Evolutionary conservation across 2,329 filamentous ascomycete genomes (phyloP), one percentile per base, ranked within the genome.

Genomic region (Aspergillus transmontanensis): DNA sequence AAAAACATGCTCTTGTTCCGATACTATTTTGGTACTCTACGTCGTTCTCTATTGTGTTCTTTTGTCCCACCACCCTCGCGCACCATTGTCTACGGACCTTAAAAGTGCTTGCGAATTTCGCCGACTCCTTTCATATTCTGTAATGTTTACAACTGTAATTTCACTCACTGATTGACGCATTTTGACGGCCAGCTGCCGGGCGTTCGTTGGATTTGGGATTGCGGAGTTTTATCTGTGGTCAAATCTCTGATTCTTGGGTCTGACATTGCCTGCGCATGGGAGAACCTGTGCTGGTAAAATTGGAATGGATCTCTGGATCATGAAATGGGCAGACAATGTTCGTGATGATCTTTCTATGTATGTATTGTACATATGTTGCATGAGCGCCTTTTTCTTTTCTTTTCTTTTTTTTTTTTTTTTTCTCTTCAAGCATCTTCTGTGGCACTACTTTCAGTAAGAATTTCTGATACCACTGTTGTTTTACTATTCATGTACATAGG

Each of bases 291-390:
- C 50, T 21, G 30, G 28, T 2, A 9, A 21, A 28, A 39, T 39
- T 16, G 19, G 23, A 36, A 14, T 51, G 19, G 48, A 55, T 34
- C 10, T 36, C n/a, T 54, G 7, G 51, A 55, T 39, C 34, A 10
- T 39, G 34, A 28, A 41, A 55, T 55, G 14, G 32, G 11, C 32
- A 21, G n/a, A 36, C 32, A 39, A 39, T 41, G 51, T 55, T 55
- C 32, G 51, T 55, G 51, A 55, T 54, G 51, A 54, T 54, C 23
- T 50, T 28, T 30, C 23, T 36, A 21, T 54, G 51, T 54, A 36
- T 55, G 51, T 39, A 26, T 34, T 55, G 51, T 55, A 39, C 32
- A 54, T 58, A 63, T 61, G 54, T 50, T 66, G 59, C 58, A 66
- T 65, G 51, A 54, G 51, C 51, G 51, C 28, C 30, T 28, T 53